Base-by-base conservation (phyloP, 345 rosid species). In the Syzygium aqueum region DNA sequence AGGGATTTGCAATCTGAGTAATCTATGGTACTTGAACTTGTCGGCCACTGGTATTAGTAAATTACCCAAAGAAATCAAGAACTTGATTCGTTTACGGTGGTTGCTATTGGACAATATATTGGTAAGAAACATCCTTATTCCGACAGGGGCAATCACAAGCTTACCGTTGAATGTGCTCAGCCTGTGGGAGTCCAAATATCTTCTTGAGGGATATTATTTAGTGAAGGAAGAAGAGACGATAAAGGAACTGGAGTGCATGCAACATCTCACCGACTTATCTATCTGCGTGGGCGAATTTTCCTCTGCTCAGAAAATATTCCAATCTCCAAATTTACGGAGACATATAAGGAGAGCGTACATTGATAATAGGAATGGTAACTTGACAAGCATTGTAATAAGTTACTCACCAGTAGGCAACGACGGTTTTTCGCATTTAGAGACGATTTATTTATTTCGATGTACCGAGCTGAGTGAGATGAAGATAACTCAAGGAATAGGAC, bases 11-110 rank as follows among this genome's bases (percentile, higher is more conserved):
- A 11, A 61, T 61, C 2, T 61, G 17, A 0, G 27, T 4, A 27
- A 0, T 15, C 16, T 61, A 61, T 33, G 0, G 0, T 27, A 61
- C 0, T 61, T 61, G 17, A 12, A 61, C 67, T 0, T 27, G 8
- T 61, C 30, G 0, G 0, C 0, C 8, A 59, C 16, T 5, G 0
- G 4, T 12, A 59, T 59, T 3, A 0, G 0, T 0, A 7, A 0
- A 0, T 5, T 59, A 0, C 67, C 67, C 8, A n/a, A 0, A 3
- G 17, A 61, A 5, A 61, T 61, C 1, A 61, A 28, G 2, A 61
- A 61, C 8, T n/a, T n/a, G 30, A 61, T 0, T 27, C 0, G 2
- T 27, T 61, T 61, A 6, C 17, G 0, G 8, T 61, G 67, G 67
- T 61, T 61, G 33, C 33, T 61, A n/a, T 2, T n/a, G 1, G 0